Evolutionary conservation across 1,139 yeast genomes (phyloP).

Genomic region (Debaryomycetaceae sp.): DNA sequence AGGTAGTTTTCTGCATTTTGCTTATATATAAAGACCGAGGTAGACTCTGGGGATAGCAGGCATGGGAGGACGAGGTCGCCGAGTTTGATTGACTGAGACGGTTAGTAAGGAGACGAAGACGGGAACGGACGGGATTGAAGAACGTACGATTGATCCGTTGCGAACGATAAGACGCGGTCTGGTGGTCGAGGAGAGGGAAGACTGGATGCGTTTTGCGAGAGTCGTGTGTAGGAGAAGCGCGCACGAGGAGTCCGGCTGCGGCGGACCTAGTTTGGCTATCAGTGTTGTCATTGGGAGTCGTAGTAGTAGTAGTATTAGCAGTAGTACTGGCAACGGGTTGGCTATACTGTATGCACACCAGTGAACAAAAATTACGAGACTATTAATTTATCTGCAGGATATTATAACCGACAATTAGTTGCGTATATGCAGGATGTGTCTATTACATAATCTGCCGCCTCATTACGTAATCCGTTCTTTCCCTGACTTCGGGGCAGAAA

Average conservation of each 20-base stretch:
- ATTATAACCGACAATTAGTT: too few relatives aligned
- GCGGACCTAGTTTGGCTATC: neutral
- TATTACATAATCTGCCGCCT: too few relatives aligned
- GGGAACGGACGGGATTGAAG: neutral
- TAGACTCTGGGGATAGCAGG: constrained; percentile 22
- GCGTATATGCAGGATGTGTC: too few relatives aligned
- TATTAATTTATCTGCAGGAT: too few relatives aligned
- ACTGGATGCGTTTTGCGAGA: neutral
- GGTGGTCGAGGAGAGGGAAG: neutral
- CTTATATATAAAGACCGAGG: constrained; percentile 25
- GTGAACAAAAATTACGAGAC: too few relatives aligned
- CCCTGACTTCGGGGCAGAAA: too few relatives aligned
- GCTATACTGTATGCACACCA: too few relatives aligned
- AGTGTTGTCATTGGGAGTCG: too few relatives aligned
- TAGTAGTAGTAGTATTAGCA: too few relatives aligned
- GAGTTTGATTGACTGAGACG: constrained; percentile 17
- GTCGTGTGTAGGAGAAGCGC: neutral
- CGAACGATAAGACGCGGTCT: constrained; percentile 25
- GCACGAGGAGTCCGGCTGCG: neutral
- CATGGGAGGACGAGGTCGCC: constrained; percentile 24
- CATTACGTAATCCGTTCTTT: too few relatives aligned
- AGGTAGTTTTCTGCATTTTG: constrained; percentile 8
- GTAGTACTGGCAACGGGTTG: too few relatives aligned
- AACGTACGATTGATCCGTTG: constrained; percentile 24
- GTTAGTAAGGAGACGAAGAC: constrained; percentile 3